A percentile compares a stretch with the other conserved stretches of the same genome.
Evolutionary conservation across 805 yeast genomes (phyloP).

Genomic region (Blastobotrys robertii): DNA sequence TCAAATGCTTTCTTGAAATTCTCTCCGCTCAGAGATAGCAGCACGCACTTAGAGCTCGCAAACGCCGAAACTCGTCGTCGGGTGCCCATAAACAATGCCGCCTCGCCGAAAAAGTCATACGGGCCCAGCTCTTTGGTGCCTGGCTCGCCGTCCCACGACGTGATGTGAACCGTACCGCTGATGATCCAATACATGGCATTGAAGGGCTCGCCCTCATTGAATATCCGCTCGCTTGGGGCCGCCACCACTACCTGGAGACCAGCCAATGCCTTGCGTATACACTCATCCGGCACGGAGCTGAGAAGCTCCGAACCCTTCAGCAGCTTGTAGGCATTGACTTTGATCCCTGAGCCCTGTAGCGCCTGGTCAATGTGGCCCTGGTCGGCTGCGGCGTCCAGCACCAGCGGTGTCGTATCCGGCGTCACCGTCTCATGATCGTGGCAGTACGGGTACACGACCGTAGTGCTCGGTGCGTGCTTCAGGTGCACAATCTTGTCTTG

Average conservation of each 20-base stretch:
- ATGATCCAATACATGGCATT: constrained; percentile 73
- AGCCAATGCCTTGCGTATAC: constrained; percentile 49
- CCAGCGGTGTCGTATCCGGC: too few relatives aligned
- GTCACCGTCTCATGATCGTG: too few relatives aligned
- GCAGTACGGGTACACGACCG: too few relatives aligned
- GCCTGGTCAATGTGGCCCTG: too few relatives aligned
- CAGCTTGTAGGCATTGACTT: too few relatives aligned
- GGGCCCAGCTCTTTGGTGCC: constrained; percentile 58
- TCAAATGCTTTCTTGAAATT: constrained; percentile 32
- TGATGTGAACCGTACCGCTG: constrained; percentile 66
- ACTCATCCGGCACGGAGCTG: constrained; percentile 55
- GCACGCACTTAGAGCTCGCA: constrained; percentile 53
- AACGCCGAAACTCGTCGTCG: constrained; percentile 76
- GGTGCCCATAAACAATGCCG: constrained; percentile 63
- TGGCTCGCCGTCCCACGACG: constrained; percentile 69
- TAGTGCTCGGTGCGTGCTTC: too few relatives aligned
- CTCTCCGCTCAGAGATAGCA: constrained; percentile 61
- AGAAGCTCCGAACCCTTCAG: constrained; percentile 30
- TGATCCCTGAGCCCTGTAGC: too few relatives aligned
- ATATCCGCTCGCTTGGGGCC: constrained; percentile 60
- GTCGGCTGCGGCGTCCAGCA: too few relatives aligned
- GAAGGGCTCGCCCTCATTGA: constrained; percentile 63
- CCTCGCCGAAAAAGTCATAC: constrained; percentile 72
- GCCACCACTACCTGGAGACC: constrained; percentile 49
- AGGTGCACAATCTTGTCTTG: too few relatives aligned